Evolutionary conservation across 306 rosid genomes (phyloP).

Genomic region (Quercus ilex): DNA sequence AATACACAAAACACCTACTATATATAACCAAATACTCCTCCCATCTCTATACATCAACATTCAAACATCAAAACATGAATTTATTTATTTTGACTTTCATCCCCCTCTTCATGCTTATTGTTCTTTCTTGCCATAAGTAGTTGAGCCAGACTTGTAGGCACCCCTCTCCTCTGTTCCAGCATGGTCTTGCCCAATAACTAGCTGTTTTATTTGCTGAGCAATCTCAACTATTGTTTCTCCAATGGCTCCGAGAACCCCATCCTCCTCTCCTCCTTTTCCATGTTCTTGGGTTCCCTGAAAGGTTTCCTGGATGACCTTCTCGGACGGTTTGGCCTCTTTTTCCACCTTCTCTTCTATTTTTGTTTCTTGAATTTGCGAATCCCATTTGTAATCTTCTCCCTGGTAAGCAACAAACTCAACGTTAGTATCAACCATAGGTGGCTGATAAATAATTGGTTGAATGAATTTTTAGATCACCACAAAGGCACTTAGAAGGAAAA

Average conservation of each 20-base stretch:
- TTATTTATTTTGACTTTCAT: not conserved
- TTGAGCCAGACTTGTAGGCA: not conserved
- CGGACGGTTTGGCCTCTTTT: not conserved
- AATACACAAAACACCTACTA: not conserved
- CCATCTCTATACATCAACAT: not conserved
- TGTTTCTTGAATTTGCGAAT: slow-evolving; percentile 3
- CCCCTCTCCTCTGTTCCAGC: not conserved
- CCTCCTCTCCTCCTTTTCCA: slow-evolving; percentile 2
- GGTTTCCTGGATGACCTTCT: not conserved
- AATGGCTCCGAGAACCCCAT: slow-evolving; percentile 42
- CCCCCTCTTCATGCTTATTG: not conserved
- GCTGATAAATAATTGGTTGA: not conserved
- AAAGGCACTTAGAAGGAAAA: not conserved
- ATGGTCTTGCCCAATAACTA: slow-evolving; percentile 44
- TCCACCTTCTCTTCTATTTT: not conserved
- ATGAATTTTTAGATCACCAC: not conserved
- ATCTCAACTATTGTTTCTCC: slow-evolving; percentile 66
- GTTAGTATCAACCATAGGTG: not conserved
- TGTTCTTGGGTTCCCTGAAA: slow-evolving; percentile 20
- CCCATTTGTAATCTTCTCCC: not conserved
- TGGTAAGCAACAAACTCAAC: not conserved
- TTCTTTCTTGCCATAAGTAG: slow-evolving; percentile 13
- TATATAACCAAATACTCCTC: not conserved
- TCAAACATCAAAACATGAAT: not conserved
- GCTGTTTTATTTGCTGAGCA: slow-evolving; percentile 47